Evolutionary conservation across 108 stramenopile species (phyloP).

Genomic region (Ochromonas danica): DNA sequence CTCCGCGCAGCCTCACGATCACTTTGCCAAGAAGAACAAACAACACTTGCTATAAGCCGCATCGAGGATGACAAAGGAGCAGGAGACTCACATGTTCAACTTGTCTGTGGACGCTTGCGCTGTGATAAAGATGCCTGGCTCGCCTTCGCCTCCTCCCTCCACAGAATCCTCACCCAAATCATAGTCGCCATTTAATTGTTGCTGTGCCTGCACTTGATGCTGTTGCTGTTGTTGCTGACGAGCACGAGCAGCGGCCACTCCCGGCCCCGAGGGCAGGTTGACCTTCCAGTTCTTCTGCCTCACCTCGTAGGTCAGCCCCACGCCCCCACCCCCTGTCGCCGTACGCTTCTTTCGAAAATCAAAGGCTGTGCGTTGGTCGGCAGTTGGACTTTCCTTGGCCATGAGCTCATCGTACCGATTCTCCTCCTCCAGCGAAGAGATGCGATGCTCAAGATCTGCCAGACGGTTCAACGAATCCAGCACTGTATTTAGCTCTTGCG

Average conservation of each 20-base stretch:
- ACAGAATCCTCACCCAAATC: not conserved
- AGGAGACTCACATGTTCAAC: too few species aligned
- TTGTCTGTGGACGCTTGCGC: too few species aligned
- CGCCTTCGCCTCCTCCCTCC: not conserved
- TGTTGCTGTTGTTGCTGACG: not conserved
- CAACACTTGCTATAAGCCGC: too few species aligned
- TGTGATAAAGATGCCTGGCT: constrained; percentile 5
- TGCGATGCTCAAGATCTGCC: constrained; percentile 18
- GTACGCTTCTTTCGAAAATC: not conserved
- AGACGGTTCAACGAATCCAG: constrained; percentile 21
- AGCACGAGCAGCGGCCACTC: not conserved
- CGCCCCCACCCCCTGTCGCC: not conserved
- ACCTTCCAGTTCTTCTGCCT: not conserved
- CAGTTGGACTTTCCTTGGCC: constrained; percentile 2
- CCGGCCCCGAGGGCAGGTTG: not conserved
- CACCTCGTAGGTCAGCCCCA: not conserved
- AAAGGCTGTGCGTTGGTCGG: not conserved
- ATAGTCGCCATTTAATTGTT: not conserved
- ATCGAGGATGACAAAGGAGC: too few species aligned
- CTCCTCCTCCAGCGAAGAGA: constrained; percentile 20
- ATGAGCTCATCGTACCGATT: constrained; percentile 2
- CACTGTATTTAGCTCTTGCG: constrained; percentile 7
- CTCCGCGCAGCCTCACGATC: not conserved
- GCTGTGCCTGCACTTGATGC: not conserved
- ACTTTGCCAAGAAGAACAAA: too few species aligned